Conservation (phyloP, 148 eudicot species). For the Silene conica region DNA sequence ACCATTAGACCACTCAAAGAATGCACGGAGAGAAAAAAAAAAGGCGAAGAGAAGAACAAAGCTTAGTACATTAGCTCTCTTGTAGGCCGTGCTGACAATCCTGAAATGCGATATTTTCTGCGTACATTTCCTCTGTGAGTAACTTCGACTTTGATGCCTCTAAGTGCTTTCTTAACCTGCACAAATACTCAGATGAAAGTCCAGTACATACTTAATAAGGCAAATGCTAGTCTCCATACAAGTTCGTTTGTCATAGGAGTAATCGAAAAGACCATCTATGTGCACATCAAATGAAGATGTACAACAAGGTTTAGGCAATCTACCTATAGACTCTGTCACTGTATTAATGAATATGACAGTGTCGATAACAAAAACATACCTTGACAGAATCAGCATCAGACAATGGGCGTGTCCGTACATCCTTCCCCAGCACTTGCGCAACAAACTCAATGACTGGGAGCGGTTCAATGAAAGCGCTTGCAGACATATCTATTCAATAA, state of each 20-base stretch:
- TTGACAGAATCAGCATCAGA: slow-evolving; percentile 79
- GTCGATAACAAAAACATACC: slow-evolving; percentile 29
- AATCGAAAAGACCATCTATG: too few species aligned
- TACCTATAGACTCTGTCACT: not conserved
- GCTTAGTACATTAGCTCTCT: slow-evolving; percentile 65
- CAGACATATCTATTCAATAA: slow-evolving; percentile 54
- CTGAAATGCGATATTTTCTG: slow-evolving; percentile 82
- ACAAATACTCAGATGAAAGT: slow-evolving; percentile 1
- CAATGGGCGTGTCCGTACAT: slow-evolving; percentile 54
- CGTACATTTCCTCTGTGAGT: slow-evolving; percentile 79
- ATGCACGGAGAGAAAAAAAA: not conserved
- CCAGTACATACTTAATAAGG: not conserved
- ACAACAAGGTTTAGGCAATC: too few species aligned
- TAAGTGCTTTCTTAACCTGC: slow-evolving; percentile 87
- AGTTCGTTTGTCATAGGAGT: too few species aligned
- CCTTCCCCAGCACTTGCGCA: slow-evolving; percentile 58
- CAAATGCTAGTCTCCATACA: not conserved
- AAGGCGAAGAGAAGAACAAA: not conserved
- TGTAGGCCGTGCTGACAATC: slow-evolving; percentile 86
- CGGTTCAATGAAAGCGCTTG: slow-evolving; percentile 75
- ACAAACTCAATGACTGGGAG: slow-evolving; percentile 71
- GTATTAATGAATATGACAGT: not conserved
- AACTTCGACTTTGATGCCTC: slow-evolving; percentile 95
- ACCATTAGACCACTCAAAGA: slow-evolving; percentile 2
- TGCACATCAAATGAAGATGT: too few species aligned